phyloP scores from a whole-genome alignment of 305 asterid genomes.

The Vinca major region DNA sequence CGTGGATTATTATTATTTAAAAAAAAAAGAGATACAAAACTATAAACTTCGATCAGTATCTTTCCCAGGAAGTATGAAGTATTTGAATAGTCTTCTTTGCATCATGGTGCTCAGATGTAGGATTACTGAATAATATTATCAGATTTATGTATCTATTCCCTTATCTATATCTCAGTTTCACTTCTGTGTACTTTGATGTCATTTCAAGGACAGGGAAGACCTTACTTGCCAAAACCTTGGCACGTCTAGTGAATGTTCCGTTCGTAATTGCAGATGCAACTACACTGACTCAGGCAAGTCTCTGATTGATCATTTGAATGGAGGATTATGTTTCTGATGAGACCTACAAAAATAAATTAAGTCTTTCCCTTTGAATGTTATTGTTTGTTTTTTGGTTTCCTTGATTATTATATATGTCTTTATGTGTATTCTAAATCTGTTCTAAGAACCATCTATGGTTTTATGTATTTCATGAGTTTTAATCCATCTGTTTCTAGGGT shows the following conservation, averaged over 20 bases:
- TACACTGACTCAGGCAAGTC: constrained; percentile 87
- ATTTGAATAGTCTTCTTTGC: background rate
- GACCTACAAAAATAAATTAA: background rate
- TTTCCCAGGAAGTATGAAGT: background rate
- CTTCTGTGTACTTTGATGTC: constrained; percentile 38
- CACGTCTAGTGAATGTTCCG: constrained; percentile 91
- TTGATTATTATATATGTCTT: background rate
- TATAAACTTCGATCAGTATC: background rate
- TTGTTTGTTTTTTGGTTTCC: constrained; percentile 1
- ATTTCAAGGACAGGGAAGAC: constrained; percentile 98
- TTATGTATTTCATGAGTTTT: background rate
- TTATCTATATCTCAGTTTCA: constrained; percentile 41
- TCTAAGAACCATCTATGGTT: background rate
- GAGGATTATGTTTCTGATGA: background rate
- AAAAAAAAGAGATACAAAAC: too few relatives aligned
- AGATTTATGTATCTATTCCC: background rate
- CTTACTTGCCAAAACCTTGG: constrained; percentile 92
- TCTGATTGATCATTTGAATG: constrained; percentile 12
- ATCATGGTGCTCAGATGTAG: background rate
- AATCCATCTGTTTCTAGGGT: background rate
- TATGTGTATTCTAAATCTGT: background rate
- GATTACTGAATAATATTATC: background rate
- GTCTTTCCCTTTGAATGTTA: background rate
- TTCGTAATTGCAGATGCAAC: constrained; percentile 97
- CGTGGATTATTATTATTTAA: too few relatives aligned